A percentile compares a stretch with the other conserved stretches of the same genome.
Evolutionary conservation across 768 basidiomycete genomes (phyloP).

Genomic region (Tricholoma furcatifolium): DNA sequence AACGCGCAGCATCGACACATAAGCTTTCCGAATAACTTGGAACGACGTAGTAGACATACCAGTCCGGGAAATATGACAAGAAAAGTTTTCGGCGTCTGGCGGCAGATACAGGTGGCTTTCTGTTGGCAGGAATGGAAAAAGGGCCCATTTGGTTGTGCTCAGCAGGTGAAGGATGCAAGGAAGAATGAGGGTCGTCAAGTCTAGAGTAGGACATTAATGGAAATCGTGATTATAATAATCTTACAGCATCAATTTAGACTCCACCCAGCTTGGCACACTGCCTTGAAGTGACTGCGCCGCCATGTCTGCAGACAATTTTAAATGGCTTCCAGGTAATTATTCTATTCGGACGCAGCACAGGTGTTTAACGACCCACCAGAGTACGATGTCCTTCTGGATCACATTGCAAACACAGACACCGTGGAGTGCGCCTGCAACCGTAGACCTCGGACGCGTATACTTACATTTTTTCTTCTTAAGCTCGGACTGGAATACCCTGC

Average conservation of each 20-base stretch:
- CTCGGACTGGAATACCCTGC: slow-evolving; percentile 67
- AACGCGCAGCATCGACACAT: not conserved
- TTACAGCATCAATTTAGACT: not conserved
- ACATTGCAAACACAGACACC: slow-evolving; percentile 63
- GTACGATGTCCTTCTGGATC: slow-evolving; percentile 55
- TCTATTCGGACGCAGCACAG: not conserved
- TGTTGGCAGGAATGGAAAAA: slow-evolving; percentile 23
- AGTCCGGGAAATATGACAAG: slow-evolving; percentile 72
- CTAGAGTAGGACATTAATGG: slow-evolving; percentile 31
- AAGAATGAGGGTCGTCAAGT: slow-evolving; percentile 17
- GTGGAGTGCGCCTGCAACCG: slow-evolving; percentile 47
- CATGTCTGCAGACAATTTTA: slow-evolving; percentile 29
- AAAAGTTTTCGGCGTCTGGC: slow-evolving; percentile 43
- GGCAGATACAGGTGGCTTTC: slow-evolving; percentile 26
- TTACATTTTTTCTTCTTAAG: slow-evolving; percentile 31
- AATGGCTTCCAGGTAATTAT: slow-evolving; percentile 52
- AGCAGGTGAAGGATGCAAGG: slow-evolving; percentile 2
- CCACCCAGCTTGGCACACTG: not conserved
- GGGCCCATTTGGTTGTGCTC: slow-evolving; percentile 21
- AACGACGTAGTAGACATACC: slow-evolving; percentile 42
- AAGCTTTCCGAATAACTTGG: not conserved
- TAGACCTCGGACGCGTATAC: slow-evolving; percentile 9
- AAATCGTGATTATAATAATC: not conserved
- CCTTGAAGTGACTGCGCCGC: not conserved
- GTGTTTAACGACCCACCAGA: slow-evolving; percentile 34